Conservation (phyloP, 2,329 filamentous ascomycete genomes). For the Epichloe bromicola region DNA sequence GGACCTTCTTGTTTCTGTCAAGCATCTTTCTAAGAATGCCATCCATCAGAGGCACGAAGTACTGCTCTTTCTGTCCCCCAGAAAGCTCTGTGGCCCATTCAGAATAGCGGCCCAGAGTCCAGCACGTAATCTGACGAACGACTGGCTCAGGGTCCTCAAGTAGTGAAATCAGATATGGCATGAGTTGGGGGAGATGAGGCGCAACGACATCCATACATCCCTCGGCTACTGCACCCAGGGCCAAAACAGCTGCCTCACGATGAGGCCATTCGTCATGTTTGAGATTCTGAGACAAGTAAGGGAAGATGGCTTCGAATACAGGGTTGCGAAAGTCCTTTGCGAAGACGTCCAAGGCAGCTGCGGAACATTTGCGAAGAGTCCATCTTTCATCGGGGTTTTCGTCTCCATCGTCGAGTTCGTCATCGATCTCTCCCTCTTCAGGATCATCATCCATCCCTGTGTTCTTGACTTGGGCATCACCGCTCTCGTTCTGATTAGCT, state of each 20-base stretch:
- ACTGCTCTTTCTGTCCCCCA: conserved; percentile 56
- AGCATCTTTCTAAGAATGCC: conserved; percentile 90
- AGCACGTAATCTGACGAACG: conserved; percentile 93
- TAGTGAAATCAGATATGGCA: conserved; percentile 79
- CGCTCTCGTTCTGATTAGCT: not conserved
- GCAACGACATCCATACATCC: conserved; percentile 84
- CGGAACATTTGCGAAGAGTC: conserved; percentile 95
- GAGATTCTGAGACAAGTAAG: conserved; percentile 82
- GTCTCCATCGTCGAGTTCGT: conserved; percentile 56
- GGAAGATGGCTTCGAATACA: conserved; percentile 84
- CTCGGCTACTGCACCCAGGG: conserved; percentile 86
- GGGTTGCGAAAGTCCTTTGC: conserved; percentile 77
- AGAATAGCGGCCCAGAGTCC: conserved; percentile 90
- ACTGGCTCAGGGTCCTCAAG: conserved; percentile 78
- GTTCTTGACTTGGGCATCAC: conserved; percentile 40
- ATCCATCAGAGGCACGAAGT: conserved; percentile 94
- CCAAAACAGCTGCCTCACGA: conserved; percentile 85
- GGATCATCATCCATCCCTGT: conserved; percentile 57
- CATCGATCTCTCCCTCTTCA: conserved; percentile 83
- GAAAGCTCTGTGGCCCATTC: conserved; percentile 74
- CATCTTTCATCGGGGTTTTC: conserved; percentile 85
- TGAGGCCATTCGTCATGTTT: conserved; percentile 83
- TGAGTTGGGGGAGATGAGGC: conserved; percentile 79
- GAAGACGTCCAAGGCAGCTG: conserved; percentile 87
- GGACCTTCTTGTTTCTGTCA: conserved; percentile 93